A percentile compares a stretch with the other conserved stretches of the same genome.
Evolutionary conservation across 2,329 filamentous ascomycete genomes (phyloP).

Genomic region (Boeremia exigua): DNA sequence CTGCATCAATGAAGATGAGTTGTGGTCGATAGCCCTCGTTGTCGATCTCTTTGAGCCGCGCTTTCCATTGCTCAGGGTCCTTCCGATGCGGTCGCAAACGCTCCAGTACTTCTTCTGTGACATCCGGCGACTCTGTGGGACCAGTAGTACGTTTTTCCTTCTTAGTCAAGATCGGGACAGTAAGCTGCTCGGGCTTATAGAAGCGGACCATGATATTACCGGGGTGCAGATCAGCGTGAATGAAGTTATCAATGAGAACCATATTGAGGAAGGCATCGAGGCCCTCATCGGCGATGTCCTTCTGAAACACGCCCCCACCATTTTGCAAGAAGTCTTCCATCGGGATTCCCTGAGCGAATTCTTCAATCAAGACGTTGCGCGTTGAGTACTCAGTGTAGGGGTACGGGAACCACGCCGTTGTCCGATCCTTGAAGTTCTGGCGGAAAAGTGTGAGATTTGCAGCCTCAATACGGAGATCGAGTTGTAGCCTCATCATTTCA

Average conservation of each 20-base stretch:
- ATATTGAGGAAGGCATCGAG: constrained; percentile 96
- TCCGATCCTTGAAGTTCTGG: constrained; percentile 85
- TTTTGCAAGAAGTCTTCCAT: constrained; percentile 88
- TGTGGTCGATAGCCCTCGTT: constrained; percentile 89
- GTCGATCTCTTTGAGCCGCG: constrained; percentile 78
- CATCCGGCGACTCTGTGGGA: constrained; percentile 66
- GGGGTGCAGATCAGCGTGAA: constrained; percentile 94
- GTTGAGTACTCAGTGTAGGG: constrained; percentile 93
- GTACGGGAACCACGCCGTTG: constrained; percentile 96
- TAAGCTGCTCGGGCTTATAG: constrained; percentile 79
- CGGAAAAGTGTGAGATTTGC: constrained; percentile 89
- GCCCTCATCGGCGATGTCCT: constrained; percentile 93
- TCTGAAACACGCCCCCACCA: constrained; percentile 89
- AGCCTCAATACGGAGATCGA: constrained; percentile 93
- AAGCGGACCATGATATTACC: constrained; percentile 99
- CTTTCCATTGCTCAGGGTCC: constrained; percentile 72
- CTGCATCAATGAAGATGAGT: constrained; percentile 96
- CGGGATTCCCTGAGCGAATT: constrained; percentile 94
- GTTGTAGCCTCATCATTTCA: constrained; percentile 98
- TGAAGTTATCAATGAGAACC: constrained; percentile 96
- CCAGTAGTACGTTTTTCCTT: constrained; percentile 43
- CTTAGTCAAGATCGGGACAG: constrained; percentile 62
- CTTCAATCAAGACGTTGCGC: constrained; percentile 88
- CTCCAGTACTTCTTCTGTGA: constrained; percentile 84
- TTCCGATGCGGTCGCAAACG: constrained; percentile 77